phyloP scores from a whole-genome alignment of 305 asterid species.

The Fraxinus xanthoxyloides region DNA sequence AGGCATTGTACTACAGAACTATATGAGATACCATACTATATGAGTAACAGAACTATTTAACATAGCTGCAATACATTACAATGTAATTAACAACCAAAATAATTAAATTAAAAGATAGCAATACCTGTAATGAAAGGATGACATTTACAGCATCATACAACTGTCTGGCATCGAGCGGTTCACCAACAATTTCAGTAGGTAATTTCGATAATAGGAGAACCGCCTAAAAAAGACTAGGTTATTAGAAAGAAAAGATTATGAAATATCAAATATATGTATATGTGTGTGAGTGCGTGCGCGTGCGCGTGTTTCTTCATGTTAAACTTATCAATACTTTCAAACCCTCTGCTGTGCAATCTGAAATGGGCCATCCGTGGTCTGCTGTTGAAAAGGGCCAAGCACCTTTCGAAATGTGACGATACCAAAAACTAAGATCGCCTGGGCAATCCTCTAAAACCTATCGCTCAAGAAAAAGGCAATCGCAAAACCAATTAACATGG shows the following conservation, averaged over 20 bases:
- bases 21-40: not conserved
- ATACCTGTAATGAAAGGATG: slow-evolving; percentile 79
- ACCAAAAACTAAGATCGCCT: slow-evolving; percentile 66
- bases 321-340: slow-evolving; percentile 50
- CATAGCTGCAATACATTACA: not conserved
- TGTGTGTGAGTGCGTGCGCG: not conserved
- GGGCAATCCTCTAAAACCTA: slow-evolving; percentile 85
- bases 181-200: slow-evolving; percentile 67
- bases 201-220: slow-evolving; percentile 55
- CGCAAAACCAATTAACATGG: slow-evolving; percentile 18
- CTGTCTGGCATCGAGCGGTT: slow-evolving; percentile 51
- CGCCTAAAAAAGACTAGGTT: slow-evolving; percentile 46
- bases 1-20: not conserved
- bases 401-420: slow-evolving; percentile 93
- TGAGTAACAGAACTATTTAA: not conserved
- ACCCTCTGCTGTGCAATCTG: slow-evolving; percentile 98
- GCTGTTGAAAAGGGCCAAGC: slow-evolving; percentile 99
- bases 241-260: slow-evolving; percentile 1
- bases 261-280: not conserved
- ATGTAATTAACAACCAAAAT: slow-evolving; percentile 3
- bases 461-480: slow-evolving; percentile 23
- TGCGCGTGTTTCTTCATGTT: not conserved
- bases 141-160: slow-evolving; percentile 84
- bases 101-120: slow-evolving; percentile 9
- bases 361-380: slow-evolving; percentile 97